These are phyloP conservation scores for Yarrowia sp. DNA, from an alignment of 805 yeast species.

Conservation along the genomic window DNA sequence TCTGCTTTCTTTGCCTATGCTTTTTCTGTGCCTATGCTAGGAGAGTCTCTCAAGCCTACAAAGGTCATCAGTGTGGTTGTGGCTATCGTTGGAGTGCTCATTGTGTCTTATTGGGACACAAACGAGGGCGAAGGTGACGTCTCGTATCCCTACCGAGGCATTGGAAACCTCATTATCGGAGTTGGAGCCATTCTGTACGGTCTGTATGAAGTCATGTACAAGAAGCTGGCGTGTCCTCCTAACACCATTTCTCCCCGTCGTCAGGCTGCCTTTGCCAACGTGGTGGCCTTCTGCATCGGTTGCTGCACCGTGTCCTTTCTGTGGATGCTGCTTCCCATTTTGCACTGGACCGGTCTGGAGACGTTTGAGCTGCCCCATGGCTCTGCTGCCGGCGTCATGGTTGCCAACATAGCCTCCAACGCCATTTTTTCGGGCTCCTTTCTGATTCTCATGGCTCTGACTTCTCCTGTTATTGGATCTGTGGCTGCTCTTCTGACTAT, in stretches of 20 bases:
- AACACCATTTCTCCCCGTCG: slow-evolving; percentile 58
- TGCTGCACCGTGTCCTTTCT: slow-evolving; percentile 50
- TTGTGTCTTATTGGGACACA: slow-evolving; percentile 59
- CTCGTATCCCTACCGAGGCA: slow-evolving; percentile 53
- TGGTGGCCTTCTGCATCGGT: slow-evolving; percentile 68
- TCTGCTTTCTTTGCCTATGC: slow-evolving; percentile 85
- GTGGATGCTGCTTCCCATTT: slow-evolving; percentile 47
- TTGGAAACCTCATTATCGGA: slow-evolving; percentile 69
- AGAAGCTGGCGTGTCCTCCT: slow-evolving; percentile 72
- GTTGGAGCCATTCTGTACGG: slow-evolving; percentile 77
- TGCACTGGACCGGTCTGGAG: slow-evolving; percentile 55
- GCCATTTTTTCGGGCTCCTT: slow-evolving; percentile 67
- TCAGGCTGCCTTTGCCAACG: slow-evolving; percentile 78
- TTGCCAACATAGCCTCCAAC: slow-evolving; percentile 58
- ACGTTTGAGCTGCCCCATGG: slow-evolving; percentile 51
- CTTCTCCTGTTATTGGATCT: slow-evolving; percentile 77
- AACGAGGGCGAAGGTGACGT: neutral
- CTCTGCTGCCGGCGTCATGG: slow-evolving; percentile 45
- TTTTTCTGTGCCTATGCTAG: slow-evolving; percentile 71
- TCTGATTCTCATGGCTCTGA: slow-evolving; percentile 72
- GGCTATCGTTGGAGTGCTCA: slow-evolving; percentile 71
- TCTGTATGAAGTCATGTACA: slow-evolving; percentile 78
- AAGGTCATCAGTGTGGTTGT: slow-evolving; percentile 65
- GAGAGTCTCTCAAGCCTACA: slow-evolving; percentile 59
- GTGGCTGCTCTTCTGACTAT: slow-evolving; percentile 70